Evolutionary conservation across 306 rosid genomes (phyloP).

Genomic region (Pterocarpus santalinus): DNA sequence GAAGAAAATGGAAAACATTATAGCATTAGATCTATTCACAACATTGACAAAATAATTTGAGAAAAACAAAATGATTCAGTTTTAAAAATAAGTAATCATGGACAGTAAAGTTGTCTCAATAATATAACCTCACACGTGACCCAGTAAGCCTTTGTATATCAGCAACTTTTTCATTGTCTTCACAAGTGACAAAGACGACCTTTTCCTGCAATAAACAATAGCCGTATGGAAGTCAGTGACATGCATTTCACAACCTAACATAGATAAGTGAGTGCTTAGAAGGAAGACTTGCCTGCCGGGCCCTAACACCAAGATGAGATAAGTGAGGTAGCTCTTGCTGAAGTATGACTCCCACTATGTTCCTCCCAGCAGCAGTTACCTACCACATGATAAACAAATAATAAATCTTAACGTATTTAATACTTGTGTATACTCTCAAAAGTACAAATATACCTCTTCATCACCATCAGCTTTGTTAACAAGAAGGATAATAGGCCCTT

Average conservation of each 20-base stretch:
- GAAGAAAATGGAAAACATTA: conserved; percentile 37
- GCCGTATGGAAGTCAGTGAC: conserved; percentile 35
- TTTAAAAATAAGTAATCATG: conserved; percentile 24
- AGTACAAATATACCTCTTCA: conserved; percentile 78
- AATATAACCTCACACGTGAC: conserved; percentile 69
- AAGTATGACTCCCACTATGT: conserved; percentile 88
- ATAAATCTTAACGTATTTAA: conserved; percentile 41
- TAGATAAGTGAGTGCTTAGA: conserved; percentile 26
- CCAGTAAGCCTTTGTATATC: conserved; percentile 69
- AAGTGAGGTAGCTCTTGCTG: conserved; percentile 98
- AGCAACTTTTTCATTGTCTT: conserved; percentile 77
- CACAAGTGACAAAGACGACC: conserved; percentile 94
- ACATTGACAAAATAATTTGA: conserved; percentile 40
- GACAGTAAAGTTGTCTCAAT: conserved; percentile 35
- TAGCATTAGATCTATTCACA: conserved; percentile 37
- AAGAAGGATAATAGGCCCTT: conserved; percentile 82
- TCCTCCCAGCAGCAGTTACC: conserved; percentile 92
- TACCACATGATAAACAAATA: conserved; percentile 52
- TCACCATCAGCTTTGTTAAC: conserved; percentile 96
- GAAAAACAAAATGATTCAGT: conserved; percentile 26
- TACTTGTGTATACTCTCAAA: conserved; percentile 4
- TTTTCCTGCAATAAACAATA: conserved; percentile 76
- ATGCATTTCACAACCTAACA: conserved; percentile 26
- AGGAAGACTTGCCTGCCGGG: conserved; percentile 82
- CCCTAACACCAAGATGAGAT: conserved; percentile 99